These are phyloP conservation scores for Saccharomyces hybrid DNA, from an alignment of 1,139 yeast genomes.

Conservation along the genomic window DNA sequence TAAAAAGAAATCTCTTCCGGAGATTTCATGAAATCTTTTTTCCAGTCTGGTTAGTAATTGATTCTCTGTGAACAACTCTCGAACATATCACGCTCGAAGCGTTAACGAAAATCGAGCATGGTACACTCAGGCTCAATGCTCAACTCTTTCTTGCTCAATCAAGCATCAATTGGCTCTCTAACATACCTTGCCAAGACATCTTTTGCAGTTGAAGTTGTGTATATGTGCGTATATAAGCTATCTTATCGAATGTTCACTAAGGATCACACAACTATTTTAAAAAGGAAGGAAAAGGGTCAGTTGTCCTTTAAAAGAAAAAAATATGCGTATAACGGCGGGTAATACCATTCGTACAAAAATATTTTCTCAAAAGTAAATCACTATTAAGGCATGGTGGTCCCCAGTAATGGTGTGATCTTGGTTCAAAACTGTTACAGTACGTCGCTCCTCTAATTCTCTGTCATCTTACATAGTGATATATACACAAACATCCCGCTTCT, in stretches of 20 bases:
- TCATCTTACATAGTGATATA: conserved; percentile 23
- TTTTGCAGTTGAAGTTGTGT: conserved; percentile 2
- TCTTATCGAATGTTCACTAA: not conserved
- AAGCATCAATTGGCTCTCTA: not conserved
- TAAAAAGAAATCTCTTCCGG: conserved; percentile 25
- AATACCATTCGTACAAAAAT: not conserved
- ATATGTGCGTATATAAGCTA: not conserved
- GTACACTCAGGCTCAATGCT: not conserved
- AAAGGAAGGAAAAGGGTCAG: not conserved
- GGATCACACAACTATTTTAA: not conserved
- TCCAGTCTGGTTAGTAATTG: not conserved
- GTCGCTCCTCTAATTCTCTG: not conserved
- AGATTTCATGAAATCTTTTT: not conserved
- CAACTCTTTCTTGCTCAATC: not conserved
- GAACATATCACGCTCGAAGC: not conserved
- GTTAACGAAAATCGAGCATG: not conserved
- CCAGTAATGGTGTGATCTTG: not conserved
- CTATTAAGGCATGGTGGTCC: not conserved
- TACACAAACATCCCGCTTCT: not conserved
- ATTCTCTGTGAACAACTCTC: not conserved
- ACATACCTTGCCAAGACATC: conserved; percentile 41
- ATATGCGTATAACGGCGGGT: not conserved
- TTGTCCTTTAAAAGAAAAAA: not conserved
- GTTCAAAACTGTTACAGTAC: not conserved
- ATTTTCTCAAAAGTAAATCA: not conserved